Conservation (phyloP, 176 grass and related monocot genomes). For the Triticum monococcum region DNA sequence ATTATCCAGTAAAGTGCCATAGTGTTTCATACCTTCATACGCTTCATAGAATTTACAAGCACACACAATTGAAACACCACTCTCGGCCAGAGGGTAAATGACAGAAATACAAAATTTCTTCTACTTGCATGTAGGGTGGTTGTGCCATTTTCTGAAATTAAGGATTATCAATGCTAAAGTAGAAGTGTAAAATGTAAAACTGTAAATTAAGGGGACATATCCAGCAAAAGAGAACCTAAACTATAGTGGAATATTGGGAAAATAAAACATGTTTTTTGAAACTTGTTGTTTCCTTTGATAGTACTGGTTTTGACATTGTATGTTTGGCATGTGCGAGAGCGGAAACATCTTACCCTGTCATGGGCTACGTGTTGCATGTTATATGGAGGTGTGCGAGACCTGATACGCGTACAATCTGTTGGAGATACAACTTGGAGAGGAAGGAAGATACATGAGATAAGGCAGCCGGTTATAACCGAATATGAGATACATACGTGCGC, state of each 20-base stretch:
- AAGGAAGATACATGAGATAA: too few species aligned
- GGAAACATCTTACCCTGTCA: too few species aligned
- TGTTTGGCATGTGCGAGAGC: too few species aligned
- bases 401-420: too few species aligned
- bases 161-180: not conserved
- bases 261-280: not conserved
- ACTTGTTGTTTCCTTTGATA: not conserved
- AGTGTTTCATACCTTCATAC: too few species aligned
- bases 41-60: not conserved
- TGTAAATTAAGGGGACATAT: constrained; percentile 12
- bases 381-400: too few species aligned
- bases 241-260: not conserved
- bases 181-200: not conserved
- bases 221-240: not conserved
- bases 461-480: too few species aligned
- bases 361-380: too few species aligned
- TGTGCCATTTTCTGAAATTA: not conserved
- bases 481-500: too few species aligned
- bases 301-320: not conserved
- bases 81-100: not conserved
- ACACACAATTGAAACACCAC: not conserved
- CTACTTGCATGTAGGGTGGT: not conserved
- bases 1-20: not conserved
- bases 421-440: too few species aligned
- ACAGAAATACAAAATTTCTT: not conserved